A percentile compares a stretch with the other conserved stretches of the same genome.
These are phyloP conservation scores for Gossypium gossypioides DNA, from an alignment of 441 rosid genomes.

Conservation along the genomic window DNA sequence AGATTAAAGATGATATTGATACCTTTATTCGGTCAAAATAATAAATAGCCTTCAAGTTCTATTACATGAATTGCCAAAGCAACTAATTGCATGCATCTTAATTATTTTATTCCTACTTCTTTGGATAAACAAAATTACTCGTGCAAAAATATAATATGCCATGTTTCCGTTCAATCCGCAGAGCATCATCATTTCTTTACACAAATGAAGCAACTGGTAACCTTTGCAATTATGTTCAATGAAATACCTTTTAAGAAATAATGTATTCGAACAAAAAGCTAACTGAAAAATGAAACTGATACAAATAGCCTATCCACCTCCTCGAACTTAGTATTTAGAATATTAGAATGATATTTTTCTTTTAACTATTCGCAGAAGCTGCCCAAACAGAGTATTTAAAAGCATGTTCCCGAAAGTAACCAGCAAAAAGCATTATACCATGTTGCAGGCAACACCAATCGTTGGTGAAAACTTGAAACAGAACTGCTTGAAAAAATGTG, in stretches of 20 bases:
- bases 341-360: not conserved
- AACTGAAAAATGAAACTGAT: constrained; percentile 6
- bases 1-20: not conserved
- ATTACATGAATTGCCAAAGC: constrained; percentile 12
- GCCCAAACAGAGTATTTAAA: constrained; percentile 4
- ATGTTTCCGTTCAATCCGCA: not conserved
- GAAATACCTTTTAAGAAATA: not conserved
- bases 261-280: not conserved
- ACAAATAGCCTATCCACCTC: constrained; percentile 2
- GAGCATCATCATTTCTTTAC: not conserved
- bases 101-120: not conserved
- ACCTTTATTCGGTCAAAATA: not conserved
- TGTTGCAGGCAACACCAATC: constrained; percentile 50
- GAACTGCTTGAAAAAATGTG: constrained; percentile 50
- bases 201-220: constrained; percentile 2
- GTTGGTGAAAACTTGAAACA: constrained; percentile 59
- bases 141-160: not conserved
- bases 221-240: not conserved
- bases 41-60: constrained; percentile 3
- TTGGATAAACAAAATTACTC: not conserved
- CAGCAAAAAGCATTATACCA: constrained; percentile 42
- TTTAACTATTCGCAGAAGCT: not conserved
- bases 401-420: not conserved
- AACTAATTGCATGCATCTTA: not conserved
- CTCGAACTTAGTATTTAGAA: constrained; percentile 10